A percentile compares a stretch with the other conserved stretches of the same genome.
phyloP scores from a whole-genome alignment of 495 filamentous ascomycete species.

The Neurospora intermedia region DNA sequence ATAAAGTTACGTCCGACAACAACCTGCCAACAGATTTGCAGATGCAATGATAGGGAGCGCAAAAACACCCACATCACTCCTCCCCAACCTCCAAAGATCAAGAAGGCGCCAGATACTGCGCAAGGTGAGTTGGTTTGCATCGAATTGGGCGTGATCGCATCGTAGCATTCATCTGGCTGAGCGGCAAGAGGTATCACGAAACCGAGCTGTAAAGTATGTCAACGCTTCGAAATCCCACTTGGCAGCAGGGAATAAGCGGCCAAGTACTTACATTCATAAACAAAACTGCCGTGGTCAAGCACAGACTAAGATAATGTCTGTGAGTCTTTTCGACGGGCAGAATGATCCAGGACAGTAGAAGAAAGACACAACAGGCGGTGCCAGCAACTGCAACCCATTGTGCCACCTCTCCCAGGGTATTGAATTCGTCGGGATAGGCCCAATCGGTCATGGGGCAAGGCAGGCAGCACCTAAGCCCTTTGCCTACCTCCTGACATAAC shows the following conservation, averaged over 20 bases:
- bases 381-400: conserved; percentile 73
- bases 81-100: conserved; percentile 75
- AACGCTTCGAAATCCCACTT: not conserved
- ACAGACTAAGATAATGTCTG: conserved; percentile 86
- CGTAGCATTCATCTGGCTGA: conserved; percentile 72
- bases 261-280: conserved; percentile 55
- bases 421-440: conserved; percentile 70
- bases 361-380: conserved; percentile 58
- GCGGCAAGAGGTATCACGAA: conserved; percentile 85
- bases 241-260: conserved; percentile 13
- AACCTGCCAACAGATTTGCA: conserved; percentile 96
- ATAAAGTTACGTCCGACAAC: conserved; percentile 84
- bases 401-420: conserved; percentile 49
- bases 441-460: conserved; percentile 82
- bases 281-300: conserved; percentile 61
- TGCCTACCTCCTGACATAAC: conserved; percentile 34
- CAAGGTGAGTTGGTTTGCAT: conserved; percentile 77
- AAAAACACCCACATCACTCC: conserved; percentile 85
- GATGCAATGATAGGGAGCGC: conserved; percentile 80
- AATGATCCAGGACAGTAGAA: conserved; percentile 71
- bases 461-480: conserved; percentile 57
- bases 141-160: conserved; percentile 85
- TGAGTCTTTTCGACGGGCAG: conserved; percentile 84
- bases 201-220: conserved; percentile 41
- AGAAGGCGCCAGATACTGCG: conserved; percentile 76